Evolutionary conservation across 1,284 basidiomycete genomes (phyloP).

Genomic region (Cutaneotrichosporon sp.): DNA sequence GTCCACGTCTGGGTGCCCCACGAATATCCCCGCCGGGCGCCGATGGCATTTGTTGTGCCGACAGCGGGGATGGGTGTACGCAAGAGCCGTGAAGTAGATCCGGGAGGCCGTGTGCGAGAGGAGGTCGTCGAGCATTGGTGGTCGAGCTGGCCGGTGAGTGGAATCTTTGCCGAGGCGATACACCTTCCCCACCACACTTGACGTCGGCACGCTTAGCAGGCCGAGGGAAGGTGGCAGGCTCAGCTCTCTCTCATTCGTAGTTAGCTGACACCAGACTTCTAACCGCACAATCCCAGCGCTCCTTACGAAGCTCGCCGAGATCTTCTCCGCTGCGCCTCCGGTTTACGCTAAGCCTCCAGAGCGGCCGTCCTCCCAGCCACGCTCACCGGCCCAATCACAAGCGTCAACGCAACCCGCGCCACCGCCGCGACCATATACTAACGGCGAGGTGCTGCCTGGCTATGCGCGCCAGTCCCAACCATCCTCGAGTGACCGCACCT

Average conservation of each 20-base stretch:
- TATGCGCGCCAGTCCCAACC: conserved; percentile 25
- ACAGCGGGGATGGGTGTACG: conserved; percentile 87
- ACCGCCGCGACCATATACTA: conserved; percentile 32
- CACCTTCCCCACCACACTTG: neutral
- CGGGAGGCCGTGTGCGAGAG: conserved; percentile 64
- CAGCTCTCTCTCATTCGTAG: neutral
- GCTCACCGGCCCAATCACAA: neutral
- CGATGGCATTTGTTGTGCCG: conserved; percentile 93
- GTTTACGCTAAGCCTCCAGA: conserved; percentile 77
- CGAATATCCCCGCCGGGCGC: conserved; percentile 76
- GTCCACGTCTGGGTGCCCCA: conserved; percentile 81
- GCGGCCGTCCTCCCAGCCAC: neutral
- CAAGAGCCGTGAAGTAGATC: conserved; percentile 72
- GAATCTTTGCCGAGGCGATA: too few species aligned
- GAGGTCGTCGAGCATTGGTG: conserved; percentile 66
- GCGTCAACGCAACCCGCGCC: conserved; percentile 29
- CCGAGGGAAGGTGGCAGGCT: neutral
- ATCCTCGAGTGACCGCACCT: neutral
- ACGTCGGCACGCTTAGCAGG: neutral
- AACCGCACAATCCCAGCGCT: conserved; percentile 58
- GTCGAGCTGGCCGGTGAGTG: conserved; percentile 73
- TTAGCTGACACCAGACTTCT: conserved; percentile 49
- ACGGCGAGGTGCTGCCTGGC: conserved; percentile 33
- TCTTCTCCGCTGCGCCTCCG: conserved; percentile 83
- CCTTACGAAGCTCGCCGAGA: conserved; percentile 53